phyloP scores from a whole-genome alignment of 2,329 filamentous ascomycete genomes.

The Colletotrichum melonis region DNA sequence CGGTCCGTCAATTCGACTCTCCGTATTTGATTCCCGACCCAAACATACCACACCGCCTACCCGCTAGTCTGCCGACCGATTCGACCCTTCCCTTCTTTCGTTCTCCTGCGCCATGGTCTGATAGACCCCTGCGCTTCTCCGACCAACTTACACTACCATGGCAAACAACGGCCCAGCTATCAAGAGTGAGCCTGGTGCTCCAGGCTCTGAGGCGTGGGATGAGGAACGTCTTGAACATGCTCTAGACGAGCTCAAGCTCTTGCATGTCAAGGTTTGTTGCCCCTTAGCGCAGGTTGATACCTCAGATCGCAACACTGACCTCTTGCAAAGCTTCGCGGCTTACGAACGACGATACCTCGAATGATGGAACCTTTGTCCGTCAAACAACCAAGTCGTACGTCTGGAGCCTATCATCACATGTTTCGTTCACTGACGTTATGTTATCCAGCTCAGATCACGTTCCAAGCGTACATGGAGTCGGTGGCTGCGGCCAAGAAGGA shows the following conservation, averaged over 20 bases:
- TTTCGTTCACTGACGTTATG: conserved; percentile 36
- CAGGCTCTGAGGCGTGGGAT: conserved; percentile 51
- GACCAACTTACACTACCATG: conserved; percentile 17
- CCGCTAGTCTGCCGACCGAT: neutral
- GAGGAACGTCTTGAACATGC: conserved; percentile 62
- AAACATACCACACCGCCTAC: neutral
- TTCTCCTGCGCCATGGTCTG: neutral
- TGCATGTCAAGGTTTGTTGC: conserved; percentile 63
- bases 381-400: conserved; percentile 64
- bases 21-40: neutral
- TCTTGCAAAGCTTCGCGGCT: conserved; percentile 53
- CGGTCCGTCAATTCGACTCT: neutral
- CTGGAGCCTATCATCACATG: neutral
- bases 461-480: conserved; percentile 59
- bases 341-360: conserved; percentile 61
- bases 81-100: neutral
- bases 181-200: conserved; percentile 21
- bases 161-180: conserved; percentile 28
- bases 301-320: conserved; percentile 16
- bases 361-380: conserved; percentile 63
- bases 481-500: conserved; percentile 60
- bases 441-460: conserved; percentile 60
- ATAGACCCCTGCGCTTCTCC: neutral
- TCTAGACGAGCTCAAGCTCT: conserved; percentile 62
- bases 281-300: neutral